phyloP scores from a whole-genome alignment of 2,329 filamentous ascomycete species.

The Thielaviopsis punctulata region DNA sequence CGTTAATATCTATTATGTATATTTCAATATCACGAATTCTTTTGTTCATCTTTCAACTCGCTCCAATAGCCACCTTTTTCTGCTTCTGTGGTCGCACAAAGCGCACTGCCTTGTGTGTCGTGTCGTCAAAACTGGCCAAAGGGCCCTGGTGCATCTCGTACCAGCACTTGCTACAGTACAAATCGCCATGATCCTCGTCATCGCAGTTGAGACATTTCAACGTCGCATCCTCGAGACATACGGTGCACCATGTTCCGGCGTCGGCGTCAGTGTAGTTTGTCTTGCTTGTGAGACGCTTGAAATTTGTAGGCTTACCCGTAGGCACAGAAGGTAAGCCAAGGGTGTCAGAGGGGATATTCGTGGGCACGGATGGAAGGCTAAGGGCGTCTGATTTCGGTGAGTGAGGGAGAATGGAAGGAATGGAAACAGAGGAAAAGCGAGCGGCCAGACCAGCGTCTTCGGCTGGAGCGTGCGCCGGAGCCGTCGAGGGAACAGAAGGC shows the following conservation, averaged over 20 bases:
- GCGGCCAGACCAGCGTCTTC: constrained; percentile 28
- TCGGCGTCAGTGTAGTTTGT: constrained; percentile 49
- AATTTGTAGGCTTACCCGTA: constrained; percentile 28
- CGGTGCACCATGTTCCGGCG: constrained; percentile 60
- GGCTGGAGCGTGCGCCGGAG: constrained; percentile 21
- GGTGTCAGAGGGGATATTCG: too few relatives aligned
- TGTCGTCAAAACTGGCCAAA: constrained; percentile 51
- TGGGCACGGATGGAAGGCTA: too few relatives aligned
- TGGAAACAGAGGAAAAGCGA: constrained; percentile 34
- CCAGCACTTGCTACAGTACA: constrained; percentile 70
- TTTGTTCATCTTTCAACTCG: constrained; percentile 14
- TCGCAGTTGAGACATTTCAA: constrained; percentile 58
- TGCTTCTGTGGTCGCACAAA: constrained; percentile 25
- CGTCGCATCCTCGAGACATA: constrained; percentile 64
- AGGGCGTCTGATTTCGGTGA: constrained; percentile 16
- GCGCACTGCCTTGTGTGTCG: constrained; percentile 48
- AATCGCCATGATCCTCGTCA: constrained; percentile 25
- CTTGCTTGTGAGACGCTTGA: constrained; percentile 23
- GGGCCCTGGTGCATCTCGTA: constrained; percentile 60
- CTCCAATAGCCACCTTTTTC: constrained; percentile 22
- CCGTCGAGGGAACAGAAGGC: constrained; percentile 24
- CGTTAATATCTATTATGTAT: background rate
- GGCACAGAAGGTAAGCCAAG: constrained; percentile 24
- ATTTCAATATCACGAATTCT: background rate
- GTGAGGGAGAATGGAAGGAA: constrained; percentile 18